Evolutionary conservation across 108 stramenopile species (phyloP).

Genomic region (Nannochloropsis salina): DNA sequence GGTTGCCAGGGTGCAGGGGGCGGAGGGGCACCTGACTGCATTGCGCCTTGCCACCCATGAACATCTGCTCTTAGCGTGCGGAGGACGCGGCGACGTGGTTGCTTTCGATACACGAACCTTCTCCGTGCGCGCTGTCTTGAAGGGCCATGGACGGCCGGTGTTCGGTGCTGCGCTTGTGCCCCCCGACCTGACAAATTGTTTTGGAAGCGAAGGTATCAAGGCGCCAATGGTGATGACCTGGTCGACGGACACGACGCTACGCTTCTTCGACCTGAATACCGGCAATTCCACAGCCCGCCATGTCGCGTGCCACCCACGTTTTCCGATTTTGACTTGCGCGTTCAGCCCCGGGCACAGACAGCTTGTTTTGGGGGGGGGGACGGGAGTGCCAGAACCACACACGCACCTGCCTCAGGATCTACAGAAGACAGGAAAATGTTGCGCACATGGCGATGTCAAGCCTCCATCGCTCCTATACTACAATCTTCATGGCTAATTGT

Average conservation of each 20-base stretch:
- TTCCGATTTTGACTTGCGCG: not conserved
- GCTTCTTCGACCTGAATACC: constrained; percentile 4
- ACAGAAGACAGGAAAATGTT: not conserved
- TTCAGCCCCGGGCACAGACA: not conserved
- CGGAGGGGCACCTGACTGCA: not conserved
- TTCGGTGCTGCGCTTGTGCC: constrained; percentile 4
- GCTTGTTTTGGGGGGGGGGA: not conserved
- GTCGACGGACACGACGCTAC: not conserved
- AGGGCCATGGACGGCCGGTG: not conserved
- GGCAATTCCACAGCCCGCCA: not conserved
- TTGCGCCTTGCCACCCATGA: not conserved
- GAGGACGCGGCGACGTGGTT: not conserved
- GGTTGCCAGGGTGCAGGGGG: not conserved
- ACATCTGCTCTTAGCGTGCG: not conserved
- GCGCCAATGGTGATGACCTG: not conserved
- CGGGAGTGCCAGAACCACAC: not conserved
- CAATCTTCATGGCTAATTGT: too few species aligned
- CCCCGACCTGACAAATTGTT: not conserved
- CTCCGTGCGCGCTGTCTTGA: not conserved
- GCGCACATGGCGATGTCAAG: too few species aligned
- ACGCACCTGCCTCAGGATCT: not conserved
- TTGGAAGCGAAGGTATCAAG: not conserved
- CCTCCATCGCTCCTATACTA: too few species aligned
- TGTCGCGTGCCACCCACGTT: not conserved
- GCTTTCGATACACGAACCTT: not conserved